phyloP scores from a whole-genome alignment of 805 yeast species.

The Myxozyma kluyveri region DNA sequence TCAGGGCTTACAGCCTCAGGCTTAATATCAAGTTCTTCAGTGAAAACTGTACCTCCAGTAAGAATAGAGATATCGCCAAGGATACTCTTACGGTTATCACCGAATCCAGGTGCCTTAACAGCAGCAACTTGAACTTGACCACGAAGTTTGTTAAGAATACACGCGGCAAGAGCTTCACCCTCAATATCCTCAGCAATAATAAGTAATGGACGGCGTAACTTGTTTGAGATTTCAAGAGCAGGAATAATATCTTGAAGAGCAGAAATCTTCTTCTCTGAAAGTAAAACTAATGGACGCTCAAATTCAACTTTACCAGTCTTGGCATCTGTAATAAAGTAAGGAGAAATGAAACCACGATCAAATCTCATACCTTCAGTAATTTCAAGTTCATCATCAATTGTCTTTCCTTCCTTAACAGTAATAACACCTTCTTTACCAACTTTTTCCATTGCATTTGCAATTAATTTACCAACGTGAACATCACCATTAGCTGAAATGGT shows the following conservation, averaged over 20 bases:
- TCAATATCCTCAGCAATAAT: constrained; percentile 94
- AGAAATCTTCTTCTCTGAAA: constrained; percentile 90
- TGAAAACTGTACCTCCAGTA: constrained; percentile 83
- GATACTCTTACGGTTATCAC: constrained; percentile 96
- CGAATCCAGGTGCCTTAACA: constrained; percentile 98
- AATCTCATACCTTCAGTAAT: constrained; percentile 98
- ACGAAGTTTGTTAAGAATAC: constrained; percentile 93
- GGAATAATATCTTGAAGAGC: constrained; percentile 90
- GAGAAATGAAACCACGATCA: constrained; percentile 95
- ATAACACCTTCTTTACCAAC: constrained; percentile 99
- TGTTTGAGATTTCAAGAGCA: constrained; percentile 87
- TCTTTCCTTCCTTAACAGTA: constrained; percentile 96
- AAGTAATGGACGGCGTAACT: constrained; percentile 86
- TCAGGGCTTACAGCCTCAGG: constrained; percentile 92
- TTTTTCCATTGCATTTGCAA: constrained; percentile 96
- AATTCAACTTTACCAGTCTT: constrained; percentile 91
- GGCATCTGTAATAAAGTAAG: constrained; percentile 92
- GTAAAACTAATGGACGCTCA: constrained; percentile 83
- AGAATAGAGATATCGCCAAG: constrained; percentile 92
- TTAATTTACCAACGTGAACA: constrained; percentile 79
- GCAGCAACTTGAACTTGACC: constrained; percentile 98
- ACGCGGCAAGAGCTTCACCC: constrained; percentile 98
- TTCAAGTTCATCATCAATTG: constrained; percentile 92
- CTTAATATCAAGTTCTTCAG: constrained; percentile 92
- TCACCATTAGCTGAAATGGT: constrained; percentile 98